Percentiles rank a stretch among this genome's conserved stretches.
These are phyloP conservation scores for Collybia sordida DNA, from an alignment of 768 basidiomycete genomes.

Conservation along the genomic window DNA sequence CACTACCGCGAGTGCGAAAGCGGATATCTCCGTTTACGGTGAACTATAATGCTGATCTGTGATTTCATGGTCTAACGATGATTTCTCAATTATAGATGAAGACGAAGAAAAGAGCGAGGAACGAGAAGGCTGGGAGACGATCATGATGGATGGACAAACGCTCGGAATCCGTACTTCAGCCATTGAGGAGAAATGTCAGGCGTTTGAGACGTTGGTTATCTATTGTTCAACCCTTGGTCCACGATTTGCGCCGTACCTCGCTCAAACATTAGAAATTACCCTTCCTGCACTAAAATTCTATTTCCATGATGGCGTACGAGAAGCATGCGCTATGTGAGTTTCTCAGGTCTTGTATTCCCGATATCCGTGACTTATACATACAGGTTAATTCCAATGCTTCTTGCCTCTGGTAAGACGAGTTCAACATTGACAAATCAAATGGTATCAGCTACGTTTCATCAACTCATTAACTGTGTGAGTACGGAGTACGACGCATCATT, in stretches of 20 bases:
- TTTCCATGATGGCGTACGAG: constrained; percentile 84
- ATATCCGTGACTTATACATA: not conserved
- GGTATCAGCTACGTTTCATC: constrained; percentile 65
- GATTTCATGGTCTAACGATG: constrained; percentile 1
- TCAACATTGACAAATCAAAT: constrained; percentile 66
- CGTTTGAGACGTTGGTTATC: constrained; percentile 84
- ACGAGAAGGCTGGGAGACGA: constrained; percentile 77
- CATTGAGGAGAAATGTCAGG: constrained; percentile 86
- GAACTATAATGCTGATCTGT: constrained; percentile 14
- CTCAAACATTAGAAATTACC: constrained; percentile 69
- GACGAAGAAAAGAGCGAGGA: constrained; percentile 54
- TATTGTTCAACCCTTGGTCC: constrained; percentile 69
- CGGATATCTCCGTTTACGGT: constrained; percentile 77
- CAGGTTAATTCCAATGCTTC: constrained; percentile 72
- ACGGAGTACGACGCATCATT: constrained; percentile 76
- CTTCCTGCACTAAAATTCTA: constrained; percentile 72
- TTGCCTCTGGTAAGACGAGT: constrained; percentile 66
- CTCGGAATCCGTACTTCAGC: constrained; percentile 78
- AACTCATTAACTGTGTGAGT: constrained; percentile 61
- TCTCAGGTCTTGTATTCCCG: not conserved
- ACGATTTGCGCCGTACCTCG: constrained; percentile 70
- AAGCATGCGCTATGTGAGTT: constrained; percentile 72
- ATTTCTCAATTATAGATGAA: constrained; percentile 37
- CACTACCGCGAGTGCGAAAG: constrained; percentile 74
- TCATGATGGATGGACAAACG: constrained; percentile 74